phyloP scores from a whole-genome alignment of 331 rosid species.

The Acacia concinna region DNA sequence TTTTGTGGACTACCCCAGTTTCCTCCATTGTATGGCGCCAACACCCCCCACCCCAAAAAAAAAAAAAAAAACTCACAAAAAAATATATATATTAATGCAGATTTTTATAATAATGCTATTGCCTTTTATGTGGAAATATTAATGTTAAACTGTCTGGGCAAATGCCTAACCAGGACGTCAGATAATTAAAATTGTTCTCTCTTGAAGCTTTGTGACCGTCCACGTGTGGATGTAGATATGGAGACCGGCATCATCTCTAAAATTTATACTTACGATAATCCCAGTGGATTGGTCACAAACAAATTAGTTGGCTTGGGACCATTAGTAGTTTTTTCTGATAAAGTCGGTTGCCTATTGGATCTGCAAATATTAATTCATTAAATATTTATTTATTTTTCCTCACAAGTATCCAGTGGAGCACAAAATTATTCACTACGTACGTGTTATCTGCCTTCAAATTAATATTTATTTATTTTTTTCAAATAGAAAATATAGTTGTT shows the following conservation, averaged over 20 bases:
- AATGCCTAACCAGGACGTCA: not conserved
- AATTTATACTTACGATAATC: slow-evolving; percentile 23
- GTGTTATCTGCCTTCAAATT: slow-evolving; percentile 24
- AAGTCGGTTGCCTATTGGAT: slow-evolving; percentile 37
- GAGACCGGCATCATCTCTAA: slow-evolving; percentile 5
- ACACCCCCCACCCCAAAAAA: too few species aligned
- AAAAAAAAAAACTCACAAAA: too few species aligned
- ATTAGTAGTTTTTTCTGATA: slow-evolving; percentile 80
- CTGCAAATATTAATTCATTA: not conserved
- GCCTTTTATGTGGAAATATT: not conserved
- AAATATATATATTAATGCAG: too few species aligned
- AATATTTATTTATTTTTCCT: not conserved
- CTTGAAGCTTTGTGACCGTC: not conserved
- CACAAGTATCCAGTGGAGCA: slow-evolving; percentile 35
- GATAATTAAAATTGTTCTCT: not conserved
- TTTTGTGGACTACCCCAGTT: not conserved
- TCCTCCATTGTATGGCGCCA: not conserved
- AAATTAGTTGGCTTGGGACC: slow-evolving; percentile 42
- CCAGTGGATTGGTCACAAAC: slow-evolving; percentile 14
- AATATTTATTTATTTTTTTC: not conserved
- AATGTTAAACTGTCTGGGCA: not conserved
- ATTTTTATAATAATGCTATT: not conserved
- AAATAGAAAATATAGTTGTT: slow-evolving; percentile 9
- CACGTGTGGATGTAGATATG: not conserved
- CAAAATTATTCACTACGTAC: not conserved